These are phyloP conservation scores for Trichoderma erinaceum DNA, from an alignment of 495 filamentous ascomycete species.

Conservation along the genomic window DNA sequence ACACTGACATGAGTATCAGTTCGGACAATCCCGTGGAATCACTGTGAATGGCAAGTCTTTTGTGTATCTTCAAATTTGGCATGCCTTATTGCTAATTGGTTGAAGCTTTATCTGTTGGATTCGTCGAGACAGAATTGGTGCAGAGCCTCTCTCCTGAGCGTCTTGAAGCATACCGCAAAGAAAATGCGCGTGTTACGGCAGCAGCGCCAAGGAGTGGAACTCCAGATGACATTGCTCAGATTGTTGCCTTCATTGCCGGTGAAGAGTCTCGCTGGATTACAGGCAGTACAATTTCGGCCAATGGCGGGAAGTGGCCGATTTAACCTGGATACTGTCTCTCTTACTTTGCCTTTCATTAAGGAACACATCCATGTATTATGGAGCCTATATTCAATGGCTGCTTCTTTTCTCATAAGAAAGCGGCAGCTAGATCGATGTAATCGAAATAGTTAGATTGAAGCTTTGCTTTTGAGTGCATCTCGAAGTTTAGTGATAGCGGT, in stretches of 20 bases:
- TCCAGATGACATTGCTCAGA: not conserved
- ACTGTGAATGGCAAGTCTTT: not conserved
- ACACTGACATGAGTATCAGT: not conserved
- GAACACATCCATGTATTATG: too few relatives aligned
- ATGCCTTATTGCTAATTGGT: not conserved
- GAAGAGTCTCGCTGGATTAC: slow-evolving; percentile 13
- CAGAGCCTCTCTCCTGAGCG: not conserved
- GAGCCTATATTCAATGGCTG: too few relatives aligned
- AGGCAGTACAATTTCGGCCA: not conserved
- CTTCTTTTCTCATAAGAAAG: too few relatives aligned
- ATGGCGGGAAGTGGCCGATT: not conserved
- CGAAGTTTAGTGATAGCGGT: too few relatives aligned
- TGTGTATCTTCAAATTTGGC: not conserved
- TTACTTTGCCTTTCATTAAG: too few relatives aligned
- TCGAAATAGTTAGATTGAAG: too few relatives aligned
- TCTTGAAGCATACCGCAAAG: slow-evolving; percentile 7
- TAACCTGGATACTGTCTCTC: not conserved
- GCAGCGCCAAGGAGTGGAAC: not conserved
- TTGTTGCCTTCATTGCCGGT: slow-evolving; percentile 6
- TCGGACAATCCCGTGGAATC: slow-evolving; percentile 24
- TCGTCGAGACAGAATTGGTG: not conserved
- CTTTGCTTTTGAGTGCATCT: too few relatives aligned
- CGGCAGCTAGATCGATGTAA: too few relatives aligned
- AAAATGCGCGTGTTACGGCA: slow-evolving; percentile 5
- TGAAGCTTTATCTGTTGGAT: not conserved